Percentiles rank a stretch among this genome's conserved stretches.
Conservation (phyloP, 148 eudicot species). For the Fagopyrum tataricum region DNA sequence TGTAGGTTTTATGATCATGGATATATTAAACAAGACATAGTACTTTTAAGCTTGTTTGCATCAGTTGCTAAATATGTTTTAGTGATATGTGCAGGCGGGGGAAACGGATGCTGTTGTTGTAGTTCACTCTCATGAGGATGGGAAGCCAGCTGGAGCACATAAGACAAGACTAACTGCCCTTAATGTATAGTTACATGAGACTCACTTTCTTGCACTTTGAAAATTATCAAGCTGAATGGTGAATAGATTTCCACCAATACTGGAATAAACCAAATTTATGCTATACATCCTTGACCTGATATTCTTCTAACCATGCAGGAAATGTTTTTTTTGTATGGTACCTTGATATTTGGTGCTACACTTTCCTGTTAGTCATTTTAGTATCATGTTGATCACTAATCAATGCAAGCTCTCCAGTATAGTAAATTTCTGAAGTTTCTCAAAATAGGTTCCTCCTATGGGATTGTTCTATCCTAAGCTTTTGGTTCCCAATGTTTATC, state of each 20-base stretch:
- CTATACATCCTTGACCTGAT: not conserved
- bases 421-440: slow-evolving; percentile 1
- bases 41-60: not conserved
- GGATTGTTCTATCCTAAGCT: slow-evolving; percentile 91
- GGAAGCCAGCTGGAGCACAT: slow-evolving; percentile 73
- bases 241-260: not conserved
- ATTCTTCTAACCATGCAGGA: slow-evolving; percentile 3
- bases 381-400: not conserved
- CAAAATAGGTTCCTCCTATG: slow-evolving; percentile 89
- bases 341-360: slow-evolving; percentile 2
- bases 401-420: not conserved
- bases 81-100: slow-evolving; percentile 57
- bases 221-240: not conserved
- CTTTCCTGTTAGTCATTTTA: not conserved
- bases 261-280: not conserved
- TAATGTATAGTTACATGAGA: slow-evolving; percentile 43
- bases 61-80: slow-evolving; percentile 2
- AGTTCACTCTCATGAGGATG: slow-evolving; percentile 93
- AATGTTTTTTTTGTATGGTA: not conserved
- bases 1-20: not conserved
- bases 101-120: slow-evolving; percentile 65
- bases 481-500: slow-evolving; percentile 93
- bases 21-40: not conserved
- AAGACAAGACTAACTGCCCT: slow-evolving; percentile 89
- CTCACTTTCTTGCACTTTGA: not conserved